Evolutionary conservation across 371 early-diverging fungal genomes (phyloP).

Genomic region (Phascolomyces articulosus): DNA sequence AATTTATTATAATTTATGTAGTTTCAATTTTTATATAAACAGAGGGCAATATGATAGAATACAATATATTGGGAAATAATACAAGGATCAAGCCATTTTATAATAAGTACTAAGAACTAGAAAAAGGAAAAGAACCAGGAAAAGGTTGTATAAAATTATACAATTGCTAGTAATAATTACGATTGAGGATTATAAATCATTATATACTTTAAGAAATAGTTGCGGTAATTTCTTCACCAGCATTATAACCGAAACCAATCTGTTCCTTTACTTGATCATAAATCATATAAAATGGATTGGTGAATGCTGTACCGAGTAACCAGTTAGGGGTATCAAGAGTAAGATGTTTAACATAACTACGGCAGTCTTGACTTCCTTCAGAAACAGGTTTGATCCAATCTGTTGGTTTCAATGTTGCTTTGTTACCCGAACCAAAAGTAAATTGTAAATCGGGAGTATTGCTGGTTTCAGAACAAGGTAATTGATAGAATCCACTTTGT

Average conservation of each 20-base stretch:
- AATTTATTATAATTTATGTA: too few relatives aligned
- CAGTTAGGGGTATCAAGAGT: neutral
- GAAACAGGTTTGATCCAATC: neutral
- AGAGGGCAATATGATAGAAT: too few relatives aligned
- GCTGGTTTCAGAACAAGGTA: neutral
- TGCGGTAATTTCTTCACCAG: neutral
- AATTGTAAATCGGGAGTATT: neutral
- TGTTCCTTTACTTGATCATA: neutral
- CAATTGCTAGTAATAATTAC: too few relatives aligned
- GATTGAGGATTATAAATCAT: too few relatives aligned
- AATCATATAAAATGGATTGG: neutral
- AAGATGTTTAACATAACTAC: neutral
- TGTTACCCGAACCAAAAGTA: neutral
- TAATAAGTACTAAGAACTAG: too few relatives aligned
- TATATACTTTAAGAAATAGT: slow-evolving; percentile 1
- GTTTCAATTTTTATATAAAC: too few relatives aligned
- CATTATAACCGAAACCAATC: neutral
- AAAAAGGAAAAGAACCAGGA: too few relatives aligned
- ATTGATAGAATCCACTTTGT: neutral
- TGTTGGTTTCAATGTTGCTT: neutral
- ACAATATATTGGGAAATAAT: too few relatives aligned
- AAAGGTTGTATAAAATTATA: too few relatives aligned
- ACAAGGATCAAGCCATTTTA: too few relatives aligned
- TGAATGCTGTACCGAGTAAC: neutral
- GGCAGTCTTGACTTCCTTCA: neutral